Percentiles rank a stretch among this genome's conserved stretches.
Evolutionary conservation across 2,329 filamentous ascomycete genomes (phyloP).

Genomic region (Zasmidium angulare): DNA sequence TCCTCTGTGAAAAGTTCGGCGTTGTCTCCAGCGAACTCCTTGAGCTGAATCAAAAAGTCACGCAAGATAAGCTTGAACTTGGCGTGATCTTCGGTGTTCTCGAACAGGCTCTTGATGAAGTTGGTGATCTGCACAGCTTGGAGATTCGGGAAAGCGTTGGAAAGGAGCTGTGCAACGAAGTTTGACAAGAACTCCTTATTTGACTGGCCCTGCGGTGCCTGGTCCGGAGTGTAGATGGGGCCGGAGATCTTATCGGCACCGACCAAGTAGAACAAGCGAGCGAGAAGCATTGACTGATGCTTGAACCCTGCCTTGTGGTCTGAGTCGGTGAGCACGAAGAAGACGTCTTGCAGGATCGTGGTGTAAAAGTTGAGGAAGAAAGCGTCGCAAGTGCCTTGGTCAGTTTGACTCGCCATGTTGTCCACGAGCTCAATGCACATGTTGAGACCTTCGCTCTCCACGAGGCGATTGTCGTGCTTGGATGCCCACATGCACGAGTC

Average conservation of each 20-base stretch:
- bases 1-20: slow-evolving; percentile 91
- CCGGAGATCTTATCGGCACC: slow-evolving; percentile 85
- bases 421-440: slow-evolving; percentile 98
- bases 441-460: slow-evolving; percentile 91
- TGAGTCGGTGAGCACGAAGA: slow-evolving; percentile 95
- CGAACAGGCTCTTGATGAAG: slow-evolving; percentile 89
- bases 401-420: slow-evolving; percentile 87
- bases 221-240: slow-evolving; percentile 82
- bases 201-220: slow-evolving; percentile 76
- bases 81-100: slow-evolving; percentile 81
- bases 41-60: slow-evolving; percentile 95
- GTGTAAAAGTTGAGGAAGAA: slow-evolving; percentile 99
- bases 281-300: slow-evolving; percentile 89
- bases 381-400: slow-evolving; percentile 78
- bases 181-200: slow-evolving; percentile 89
- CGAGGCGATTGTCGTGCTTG: slow-evolving; percentile 98
- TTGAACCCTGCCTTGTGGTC: slow-evolving; percentile 99
- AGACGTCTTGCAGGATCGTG: slow-evolving; percentile 92
- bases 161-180: slow-evolving; percentile 81
- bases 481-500: slow-evolving; percentile 99
- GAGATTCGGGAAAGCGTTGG: slow-evolving; percentile 90
- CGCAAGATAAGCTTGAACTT: slow-evolving; percentile 95
- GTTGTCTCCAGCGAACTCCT: slow-evolving; percentile 96
- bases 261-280: slow-evolving; percentile 96
- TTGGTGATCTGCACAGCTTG: slow-evolving; percentile 76